Evolutionary conservation across 163 green algal species (phyloP).

Genomic region (Chlamydomonas reinhardtii): DNA sequence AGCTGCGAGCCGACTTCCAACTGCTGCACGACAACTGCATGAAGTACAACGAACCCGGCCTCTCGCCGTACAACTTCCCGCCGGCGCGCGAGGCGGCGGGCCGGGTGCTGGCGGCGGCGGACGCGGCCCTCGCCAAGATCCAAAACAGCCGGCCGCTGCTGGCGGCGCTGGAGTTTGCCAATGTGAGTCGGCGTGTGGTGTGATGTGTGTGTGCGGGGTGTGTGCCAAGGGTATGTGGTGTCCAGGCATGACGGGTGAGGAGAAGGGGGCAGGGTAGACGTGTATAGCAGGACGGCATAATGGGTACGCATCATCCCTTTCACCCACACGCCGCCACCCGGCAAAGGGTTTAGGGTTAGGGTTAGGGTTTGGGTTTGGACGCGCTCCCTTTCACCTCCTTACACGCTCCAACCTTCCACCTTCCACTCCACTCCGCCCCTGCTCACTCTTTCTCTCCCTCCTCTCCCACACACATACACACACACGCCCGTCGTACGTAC

Average conservation of each 20-base stretch:
- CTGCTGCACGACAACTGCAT: conserved; percentile 41
- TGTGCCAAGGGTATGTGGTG: no score
- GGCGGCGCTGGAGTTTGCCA: neutral
- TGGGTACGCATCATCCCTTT: no score
- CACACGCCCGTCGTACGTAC: no score
- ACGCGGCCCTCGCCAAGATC: neutral
- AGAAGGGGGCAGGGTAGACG: no score
- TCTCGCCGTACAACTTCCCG: conserved; percentile 22
- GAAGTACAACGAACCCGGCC: conserved; percentile 23
- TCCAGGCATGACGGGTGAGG: neutral
- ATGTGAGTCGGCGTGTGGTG: neutral
- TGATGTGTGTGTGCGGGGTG: no score
- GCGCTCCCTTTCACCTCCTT: no score
- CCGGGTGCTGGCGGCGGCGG: neutral
- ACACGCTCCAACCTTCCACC: no score
- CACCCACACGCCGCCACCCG: no score
- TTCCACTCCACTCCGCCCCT: neutral
- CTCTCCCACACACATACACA: neutral
- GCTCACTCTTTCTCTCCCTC: no score
- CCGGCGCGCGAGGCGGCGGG: neutral
- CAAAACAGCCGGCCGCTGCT: neutral
- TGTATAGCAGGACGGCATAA: no score
- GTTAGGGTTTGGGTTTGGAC: no score
- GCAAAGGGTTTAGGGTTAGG: no score
- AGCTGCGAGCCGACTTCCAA: conserved; percentile 21